Evolutionary conservation across 2,329 filamentous ascomycete genomes (phyloP), one percentile per base, ranked within the genome.

Genomic region (Myotisia sp.): DNA sequence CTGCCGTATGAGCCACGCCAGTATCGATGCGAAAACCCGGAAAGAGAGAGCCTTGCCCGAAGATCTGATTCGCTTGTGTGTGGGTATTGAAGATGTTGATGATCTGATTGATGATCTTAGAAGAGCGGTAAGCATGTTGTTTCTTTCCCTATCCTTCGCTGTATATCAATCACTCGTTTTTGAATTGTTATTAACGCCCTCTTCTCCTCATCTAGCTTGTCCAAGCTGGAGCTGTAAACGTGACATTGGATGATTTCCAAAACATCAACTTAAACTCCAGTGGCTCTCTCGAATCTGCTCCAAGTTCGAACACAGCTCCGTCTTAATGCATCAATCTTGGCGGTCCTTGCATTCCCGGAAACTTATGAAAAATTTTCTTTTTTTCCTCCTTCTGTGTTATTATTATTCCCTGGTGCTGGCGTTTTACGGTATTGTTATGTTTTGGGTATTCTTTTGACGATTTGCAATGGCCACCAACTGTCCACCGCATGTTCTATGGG

Each of bases 1-100:
- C 6, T 98, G 90, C 63, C 85, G 87, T 51, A 98, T 98, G 92
- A 95, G 87, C 60, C 90, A 98, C 60, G 90, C 90, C 24, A 93
- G 84, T 54, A 98, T 98, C 51, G 90, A 95, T 53, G 82, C 85
- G 39, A 92, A 93, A 65, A 95, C 86, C 34, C 70, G 90, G 46
- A 68, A 74, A 48, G 85, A 92, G 62, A 72, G 86, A 43, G 78
- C 87, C 44, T 80, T 98, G 76, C 90, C 90, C 7, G 90, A 98
- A 60, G 90, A 98, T 55, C 79, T 98, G 40, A 95, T 98, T 49
- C 72, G 90, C 37, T 61, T 98, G 36, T 98, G 90, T 52, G 85
- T 98, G 28, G 90, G 90, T 29, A 98, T 98, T 50, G 90, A 98
- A 57, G 90, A 98, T 57, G 73, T 70, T 3, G 74, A 84, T 47